Conservation (phyloP, 345 rosid species). For the Salix caprea region DNA sequence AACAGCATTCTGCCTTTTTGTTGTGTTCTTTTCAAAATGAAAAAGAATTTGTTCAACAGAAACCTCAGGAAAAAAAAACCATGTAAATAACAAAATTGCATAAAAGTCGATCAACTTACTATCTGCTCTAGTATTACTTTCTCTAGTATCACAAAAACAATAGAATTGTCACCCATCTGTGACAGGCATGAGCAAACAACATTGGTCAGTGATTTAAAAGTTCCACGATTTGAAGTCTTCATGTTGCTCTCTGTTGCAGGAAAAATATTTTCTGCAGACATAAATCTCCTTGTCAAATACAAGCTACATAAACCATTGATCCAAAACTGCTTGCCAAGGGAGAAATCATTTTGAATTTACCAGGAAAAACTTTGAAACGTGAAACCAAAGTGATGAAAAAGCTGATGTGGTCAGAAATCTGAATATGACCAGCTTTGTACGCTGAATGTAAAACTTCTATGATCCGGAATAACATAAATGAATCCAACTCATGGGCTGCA, state of each 20-base stretch:
- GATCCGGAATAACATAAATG: constrained; percentile 43
- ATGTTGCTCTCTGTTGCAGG: constrained; percentile 20
- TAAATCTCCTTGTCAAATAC: constrained; percentile 11
- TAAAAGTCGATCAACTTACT: constrained; percentile 41
- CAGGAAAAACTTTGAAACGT: constrained; percentile 54
- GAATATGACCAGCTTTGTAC: constrained; percentile 58
- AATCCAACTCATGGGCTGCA: constrained; percentile 66
- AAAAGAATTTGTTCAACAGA: background rate
- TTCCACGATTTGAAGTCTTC: constrained; percentile 32
- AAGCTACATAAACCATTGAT: constrained; percentile 6
- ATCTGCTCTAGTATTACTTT: constrained; percentile 44
- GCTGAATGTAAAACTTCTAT: constrained; percentile 63
- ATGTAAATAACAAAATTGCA: background rate
- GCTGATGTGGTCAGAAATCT: constrained; percentile 58
- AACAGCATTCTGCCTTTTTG: background rate
- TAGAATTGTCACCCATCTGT: constrained; percentile 60
- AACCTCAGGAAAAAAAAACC: background rate
- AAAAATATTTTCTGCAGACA: constrained; percentile 39
- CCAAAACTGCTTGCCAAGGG: background rate
- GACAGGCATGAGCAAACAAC: constrained; percentile 49
- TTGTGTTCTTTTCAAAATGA: background rate
- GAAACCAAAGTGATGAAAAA: constrained; percentile 58
- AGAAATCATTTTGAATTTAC: constrained; percentile 31
- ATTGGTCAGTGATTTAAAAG: constrained; percentile 42
- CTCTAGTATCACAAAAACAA: constrained; percentile 57